A percentile compares a stretch with the other conserved stretches of the same genome.
Evolutionary conservation across 306 rosid genomes (phyloP).

Genomic region (Cyclanthera cordifolia): DNA sequence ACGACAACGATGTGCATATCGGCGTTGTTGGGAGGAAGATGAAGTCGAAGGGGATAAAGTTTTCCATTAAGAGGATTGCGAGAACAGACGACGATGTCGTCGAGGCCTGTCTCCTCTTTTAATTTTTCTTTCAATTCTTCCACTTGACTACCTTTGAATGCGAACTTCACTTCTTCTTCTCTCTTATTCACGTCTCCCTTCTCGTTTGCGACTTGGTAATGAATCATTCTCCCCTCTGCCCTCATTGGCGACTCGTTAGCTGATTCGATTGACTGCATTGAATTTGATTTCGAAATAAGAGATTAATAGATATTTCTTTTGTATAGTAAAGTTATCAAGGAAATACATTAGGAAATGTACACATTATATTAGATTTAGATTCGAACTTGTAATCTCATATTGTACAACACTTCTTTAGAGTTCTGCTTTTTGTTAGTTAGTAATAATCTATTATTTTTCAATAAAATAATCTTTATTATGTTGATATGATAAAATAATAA

Average conservation of each 20-base stretch:
- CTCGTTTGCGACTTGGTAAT: conserved; percentile 46
- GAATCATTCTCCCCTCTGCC: conserved; percentile 47
- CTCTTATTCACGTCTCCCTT: conserved; percentile 34
- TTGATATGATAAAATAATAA: too few relatives aligned
- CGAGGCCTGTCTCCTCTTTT: conserved; percentile 39
- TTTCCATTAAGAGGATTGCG: conserved; percentile 61
- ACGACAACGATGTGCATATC: conserved; percentile 64
- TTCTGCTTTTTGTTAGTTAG: too few relatives aligned
- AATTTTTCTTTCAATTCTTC: conserved; percentile 40
- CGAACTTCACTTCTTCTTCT: conserved; percentile 27
- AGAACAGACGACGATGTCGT: conserved; percentile 49
- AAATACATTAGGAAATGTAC: too few relatives aligned
- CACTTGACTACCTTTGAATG: conserved; percentile 47
- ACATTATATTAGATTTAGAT: too few relatives aligned
- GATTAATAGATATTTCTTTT: neutral
- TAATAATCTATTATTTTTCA: too few relatives aligned
- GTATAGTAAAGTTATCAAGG: too few relatives aligned
- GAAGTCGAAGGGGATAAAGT: conserved; percentile 69
- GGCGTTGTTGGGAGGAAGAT: conserved; percentile 62
- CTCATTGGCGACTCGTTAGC: conserved; percentile 19
- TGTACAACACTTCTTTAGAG: too few relatives aligned
- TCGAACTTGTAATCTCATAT: too few relatives aligned
- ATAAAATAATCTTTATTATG: too few relatives aligned
- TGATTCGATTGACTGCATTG: conserved; percentile 17
- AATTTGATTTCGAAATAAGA: neutral